These are phyloP conservation scores for Lentinula novae-zelandiae DNA, from an alignment of 1,284 basidiomycete species.

Conservation along the genomic window DNA sequence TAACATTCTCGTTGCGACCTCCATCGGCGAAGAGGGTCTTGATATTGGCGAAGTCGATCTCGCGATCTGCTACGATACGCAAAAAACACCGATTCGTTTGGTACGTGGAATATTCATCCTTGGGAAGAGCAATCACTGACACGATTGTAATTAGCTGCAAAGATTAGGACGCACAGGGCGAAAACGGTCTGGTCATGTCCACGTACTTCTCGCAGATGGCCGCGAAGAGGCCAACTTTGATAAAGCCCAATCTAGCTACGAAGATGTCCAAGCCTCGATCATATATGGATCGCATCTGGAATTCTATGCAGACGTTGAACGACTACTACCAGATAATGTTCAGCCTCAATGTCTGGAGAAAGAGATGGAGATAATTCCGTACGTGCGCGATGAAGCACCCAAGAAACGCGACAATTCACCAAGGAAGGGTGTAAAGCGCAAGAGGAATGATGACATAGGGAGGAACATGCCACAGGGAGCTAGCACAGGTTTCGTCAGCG, in stretches of 20 bases:
- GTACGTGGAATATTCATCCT: conserved; percentile 40
- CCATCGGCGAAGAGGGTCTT: conserved; percentile 98
- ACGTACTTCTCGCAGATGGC: conserved; percentile 89
- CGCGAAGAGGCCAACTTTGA: conserved; percentile 93
- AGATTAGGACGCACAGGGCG: conserved; percentile 95
- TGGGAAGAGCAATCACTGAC: neutral
- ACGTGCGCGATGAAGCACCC: conserved; percentile 52
- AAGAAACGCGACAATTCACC: conserved; percentile 30
- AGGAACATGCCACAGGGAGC: conserved; percentile 69
- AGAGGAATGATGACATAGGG: conserved; percentile 60
- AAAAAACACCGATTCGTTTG: conserved; percentile 96
- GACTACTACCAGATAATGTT: conserved; percentile 77
- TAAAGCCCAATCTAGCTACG: conserved; percentile 85
- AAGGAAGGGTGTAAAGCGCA: conserved; percentile 55
- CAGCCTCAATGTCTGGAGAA: conserved; percentile 80
- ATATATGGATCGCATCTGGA: conserved; percentile 84
- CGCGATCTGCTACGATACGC: conserved; percentile 95
- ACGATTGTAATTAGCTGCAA: conserved; percentile 66
- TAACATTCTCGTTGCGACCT: conserved; percentile 95
- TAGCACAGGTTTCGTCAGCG: conserved; percentile 59
- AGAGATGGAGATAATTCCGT: conserved; percentile 75
- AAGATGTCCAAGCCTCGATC: conserved; percentile 88
- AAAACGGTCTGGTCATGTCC: conserved; percentile 86
- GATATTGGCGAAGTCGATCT: conserved; percentile 99
- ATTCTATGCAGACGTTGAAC: conserved; percentile 88